A percentile compares a stretch with the other conserved stretches of the same genome.
phyloP scores from a whole-genome alignment of 139 green algal genomes.

The Asterochloris erici region DNA sequence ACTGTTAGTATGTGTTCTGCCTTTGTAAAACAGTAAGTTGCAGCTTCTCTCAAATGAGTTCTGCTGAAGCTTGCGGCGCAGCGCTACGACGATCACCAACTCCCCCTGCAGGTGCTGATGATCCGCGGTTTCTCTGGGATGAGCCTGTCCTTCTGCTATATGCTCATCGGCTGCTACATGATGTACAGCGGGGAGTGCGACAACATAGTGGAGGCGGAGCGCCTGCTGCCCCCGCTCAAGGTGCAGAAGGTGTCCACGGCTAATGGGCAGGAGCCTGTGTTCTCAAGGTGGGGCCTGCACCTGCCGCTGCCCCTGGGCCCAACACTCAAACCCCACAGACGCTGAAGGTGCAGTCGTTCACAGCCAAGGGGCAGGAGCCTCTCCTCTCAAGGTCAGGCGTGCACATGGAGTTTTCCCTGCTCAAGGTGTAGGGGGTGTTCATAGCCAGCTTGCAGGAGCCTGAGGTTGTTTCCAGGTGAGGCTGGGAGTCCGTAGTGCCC shows the following conservation, averaged over 20 bases:
- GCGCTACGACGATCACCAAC: no score
- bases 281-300: background rate
- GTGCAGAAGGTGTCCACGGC: conserved; percentile 5
- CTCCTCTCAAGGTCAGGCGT: background rate
- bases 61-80: background rate
- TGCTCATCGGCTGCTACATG: conserved; percentile 8
- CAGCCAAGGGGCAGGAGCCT: background rate
- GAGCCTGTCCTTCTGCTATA: background rate
- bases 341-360: background rate
- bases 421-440: background rate
- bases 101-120: conserved; percentile 4
- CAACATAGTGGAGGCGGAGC: background rate
- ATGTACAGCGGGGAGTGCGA: conserved; percentile 12
- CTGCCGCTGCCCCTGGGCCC: background rate
- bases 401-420: background rate
- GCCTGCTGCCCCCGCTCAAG: background rate
- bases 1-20: background rate
- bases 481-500: no score
- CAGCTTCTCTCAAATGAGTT: background rate
- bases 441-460: no score
- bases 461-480: no score
- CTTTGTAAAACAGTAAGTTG: background rate
- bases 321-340: background rate
- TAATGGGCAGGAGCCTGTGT: background rate
- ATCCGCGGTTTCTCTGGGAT: conserved; percentile 8